These are phyloP conservation scores for Arachnomyces sp. DNA, from an alignment of 2,329 filamentous ascomycete species.

Conservation along the genomic window DNA sequence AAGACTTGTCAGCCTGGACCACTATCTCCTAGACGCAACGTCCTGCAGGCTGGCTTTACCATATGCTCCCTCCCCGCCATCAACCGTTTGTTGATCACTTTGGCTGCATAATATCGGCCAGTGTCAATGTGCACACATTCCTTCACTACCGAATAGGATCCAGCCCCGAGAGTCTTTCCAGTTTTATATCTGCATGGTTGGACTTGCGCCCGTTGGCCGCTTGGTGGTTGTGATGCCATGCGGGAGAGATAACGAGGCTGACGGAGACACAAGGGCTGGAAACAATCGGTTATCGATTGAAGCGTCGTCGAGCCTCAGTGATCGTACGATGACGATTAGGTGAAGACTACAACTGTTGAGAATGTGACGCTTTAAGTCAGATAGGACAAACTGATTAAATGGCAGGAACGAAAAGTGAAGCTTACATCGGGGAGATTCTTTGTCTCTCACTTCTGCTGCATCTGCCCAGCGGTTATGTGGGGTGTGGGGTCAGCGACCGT, in stretches of 20 bases:
- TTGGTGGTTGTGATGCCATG: slow-evolving; percentile 4
- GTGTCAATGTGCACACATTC: slow-evolving; percentile 99
- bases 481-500: too few relatives aligned
- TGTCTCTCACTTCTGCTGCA: too few relatives aligned
- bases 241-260: not conserved
- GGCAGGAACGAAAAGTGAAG: too few relatives aligned
- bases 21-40: not conserved
- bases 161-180: slow-evolving; percentile 91
- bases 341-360: too few relatives aligned
- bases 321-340: too few relatives aligned
- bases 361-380: too few relatives aligned
- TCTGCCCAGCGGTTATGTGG: too few relatives aligned
- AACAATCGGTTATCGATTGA: not conserved
- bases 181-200: slow-evolving; percentile 98
- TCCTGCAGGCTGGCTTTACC: slow-evolving; percentile 47
- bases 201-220: slow-evolving; percentile 51
- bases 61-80: slow-evolving; percentile 98
- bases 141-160: slow-evolving; percentile 96
- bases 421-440: too few relatives aligned
- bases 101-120: slow-evolving; percentile 93
- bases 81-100: slow-evolving; percentile 97
- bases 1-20: not conserved
- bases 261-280: not conserved
- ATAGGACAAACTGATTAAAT: too few relatives aligned
- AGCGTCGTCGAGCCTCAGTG: too few relatives aligned